Conservation (phyloP, 1,284 basidiomycete species). For the Melampsora abietis-canadensis region DNA sequence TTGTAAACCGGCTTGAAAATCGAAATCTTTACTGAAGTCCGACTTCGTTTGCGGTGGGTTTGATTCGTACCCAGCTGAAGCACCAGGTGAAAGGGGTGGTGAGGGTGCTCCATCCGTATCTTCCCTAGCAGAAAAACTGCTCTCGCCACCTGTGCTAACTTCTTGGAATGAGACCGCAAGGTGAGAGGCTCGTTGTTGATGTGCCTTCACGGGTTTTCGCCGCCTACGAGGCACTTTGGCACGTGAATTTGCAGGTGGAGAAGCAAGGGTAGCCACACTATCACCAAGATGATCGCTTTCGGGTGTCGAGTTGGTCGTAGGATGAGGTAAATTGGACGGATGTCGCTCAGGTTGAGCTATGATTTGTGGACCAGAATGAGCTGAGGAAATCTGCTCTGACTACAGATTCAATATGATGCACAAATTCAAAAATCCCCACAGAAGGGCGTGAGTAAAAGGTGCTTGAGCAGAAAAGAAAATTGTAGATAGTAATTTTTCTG, state of each 20-base stretch:
- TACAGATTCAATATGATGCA: too few relatives aligned
- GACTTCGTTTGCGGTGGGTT: background rate
- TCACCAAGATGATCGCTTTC: background rate
- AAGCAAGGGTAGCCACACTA: background rate
- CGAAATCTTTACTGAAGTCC: slow-evolving; percentile 40
- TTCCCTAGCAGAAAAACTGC: slow-evolving; percentile 26
- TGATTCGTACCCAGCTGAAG: slow-evolving; percentile 5
- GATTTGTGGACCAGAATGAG: background rate
- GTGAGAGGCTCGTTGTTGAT: background rate
- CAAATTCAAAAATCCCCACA: background rate
- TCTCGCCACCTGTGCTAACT: background rate
- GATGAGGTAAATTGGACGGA: background rate
- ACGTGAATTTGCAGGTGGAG: too few relatives aligned
- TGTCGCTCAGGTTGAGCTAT: background rate
- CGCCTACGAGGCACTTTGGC: too few relatives aligned
- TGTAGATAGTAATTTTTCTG: too few relatives aligned
- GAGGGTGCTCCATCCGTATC: slow-evolving; percentile 39
- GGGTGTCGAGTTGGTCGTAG: too few relatives aligned
- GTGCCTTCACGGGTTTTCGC: background rate
- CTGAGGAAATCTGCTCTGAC: too few relatives aligned
- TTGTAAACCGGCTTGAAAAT: slow-evolving; percentile 38
- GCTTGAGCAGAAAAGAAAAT: background rate
- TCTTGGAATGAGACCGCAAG: background rate
- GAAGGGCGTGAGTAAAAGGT: background rate
- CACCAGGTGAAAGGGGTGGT: slow-evolving; percentile 27